Evolutionary conservation across 345 rosid species (phyloP), one percentile per base, ranked within the genome.

Genomic region (Aquilaria sinensis): DNA sequence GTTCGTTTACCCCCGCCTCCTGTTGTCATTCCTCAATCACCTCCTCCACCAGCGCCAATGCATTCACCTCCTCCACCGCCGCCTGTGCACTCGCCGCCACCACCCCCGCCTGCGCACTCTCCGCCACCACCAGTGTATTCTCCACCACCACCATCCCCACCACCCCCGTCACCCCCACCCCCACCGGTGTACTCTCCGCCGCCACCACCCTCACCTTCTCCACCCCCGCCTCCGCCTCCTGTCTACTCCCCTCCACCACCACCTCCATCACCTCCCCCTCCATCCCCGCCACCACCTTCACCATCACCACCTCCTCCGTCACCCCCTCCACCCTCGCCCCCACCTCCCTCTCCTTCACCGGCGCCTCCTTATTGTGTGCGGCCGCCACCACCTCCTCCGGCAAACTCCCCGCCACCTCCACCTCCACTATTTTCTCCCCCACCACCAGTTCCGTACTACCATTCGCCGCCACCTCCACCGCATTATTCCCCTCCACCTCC

Each of bases 401-500:
- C 78, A 15, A 64, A 67, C 4, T 67, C 81, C 16, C 79, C 83
- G 12, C 80, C 84, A 0, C 81, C 81, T 10, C 78, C 69, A 15
- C 63, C 74, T 47, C 67, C 70, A 34, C 32, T 72, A 46, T 68
- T 70, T 49, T 75, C 82, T 30, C 84, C 80, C 1, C 81, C 87
- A n/a, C 75, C 85, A 4, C 78, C 82, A 15, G n/a, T 67, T 3
- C 73, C 78, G 4, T 72, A 75, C 67, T 66, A 74, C 63, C 57
- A 82, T 55, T 72, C 59, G 66, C 74, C 79, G 2, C 81, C 85
- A 49, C 85, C 89, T 31, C 86, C 88, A 2, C 89, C 82, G 0
- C 73, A 74, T 15, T 61, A 75, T 33, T 64, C 74, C 48, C 67
- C 71, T 50, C 75, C 77, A 9, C 84, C 78, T 1, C 79, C 81